Evolutionary conservation across 495 filamentous ascomycete genomes (phyloP).

Genomic region (Cryomyces antarcticus): DNA sequence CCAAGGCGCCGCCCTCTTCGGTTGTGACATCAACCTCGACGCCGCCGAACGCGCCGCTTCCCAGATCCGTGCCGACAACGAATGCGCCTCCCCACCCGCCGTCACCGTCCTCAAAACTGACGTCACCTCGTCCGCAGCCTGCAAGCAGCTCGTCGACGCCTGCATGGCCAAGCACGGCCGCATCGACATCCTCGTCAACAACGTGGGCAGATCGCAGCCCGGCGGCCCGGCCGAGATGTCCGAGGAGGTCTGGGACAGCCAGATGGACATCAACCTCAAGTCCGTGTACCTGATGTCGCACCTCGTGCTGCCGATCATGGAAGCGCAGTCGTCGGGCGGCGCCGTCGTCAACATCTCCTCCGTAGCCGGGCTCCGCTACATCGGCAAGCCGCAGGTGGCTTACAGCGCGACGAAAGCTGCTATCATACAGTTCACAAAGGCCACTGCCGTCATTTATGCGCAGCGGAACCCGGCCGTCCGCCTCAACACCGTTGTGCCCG

Average conservation of each 20-base stretch:
- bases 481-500: slow-evolving; percentile 33
- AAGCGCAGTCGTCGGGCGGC: slow-evolving; percentile 17
- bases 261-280: slow-evolving; percentile 32
- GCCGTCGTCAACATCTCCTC: slow-evolving; percentile 25
- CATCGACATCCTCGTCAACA: slow-evolving; percentile 36
- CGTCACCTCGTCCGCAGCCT: slow-evolving; percentile 24
- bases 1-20: slow-evolving; percentile 8
- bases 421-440: slow-evolving; percentile 23
- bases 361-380: slow-evolving; percentile 30
- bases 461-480: slow-evolving; percentile 17
- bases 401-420: slow-evolving; percentile 25
- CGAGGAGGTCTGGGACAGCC: slow-evolving; percentile 28
- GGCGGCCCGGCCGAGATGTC: slow-evolving; percentile 27
- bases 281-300: slow-evolving; percentile 29
- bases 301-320: slow-evolving; percentile 30
- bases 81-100: slow-evolving; percentile 10
- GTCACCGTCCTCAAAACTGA: slow-evolving; percentile 22
- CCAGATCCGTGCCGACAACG: slow-evolving; percentile 7
- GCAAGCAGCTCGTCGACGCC: slow-evolving; percentile 23
- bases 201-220: slow-evolving; percentile 28
- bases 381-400: slow-evolving; percentile 30
- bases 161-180: slow-evolving; percentile 28
- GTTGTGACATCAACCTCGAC: slow-evolving; percentile 6
- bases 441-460: slow-evolving; percentile 30
- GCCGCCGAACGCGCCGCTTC: slow-evolving; percentile 14